A percentile compares a stretch with the other conserved stretches of the same genome.
phyloP scores from a whole-genome alignment of 371 early-diverging fungal genomes.

The Blakeslea trispora region DNA sequence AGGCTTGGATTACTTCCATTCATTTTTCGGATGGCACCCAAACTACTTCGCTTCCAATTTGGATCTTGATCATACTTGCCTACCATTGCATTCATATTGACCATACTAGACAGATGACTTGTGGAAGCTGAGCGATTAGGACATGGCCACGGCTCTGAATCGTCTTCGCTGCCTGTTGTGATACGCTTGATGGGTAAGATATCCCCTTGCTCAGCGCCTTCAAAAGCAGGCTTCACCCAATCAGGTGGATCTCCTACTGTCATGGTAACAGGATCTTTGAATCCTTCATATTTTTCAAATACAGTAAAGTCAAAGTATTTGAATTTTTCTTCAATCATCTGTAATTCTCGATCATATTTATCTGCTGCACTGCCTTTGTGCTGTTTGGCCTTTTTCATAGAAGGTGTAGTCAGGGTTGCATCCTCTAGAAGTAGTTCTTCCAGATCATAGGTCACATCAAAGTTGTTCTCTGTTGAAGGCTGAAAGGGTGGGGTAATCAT shows the following conservation, averaged over 20 bases:
- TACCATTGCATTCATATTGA: not conserved
- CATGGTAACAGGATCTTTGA: slow-evolving; percentile 63
- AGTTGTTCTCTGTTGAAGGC: slow-evolving; percentile 72
- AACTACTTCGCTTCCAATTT: slow-evolving; percentile 25
- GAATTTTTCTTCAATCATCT: slow-evolving; percentile 62
- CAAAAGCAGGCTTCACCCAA: slow-evolving; percentile 68
- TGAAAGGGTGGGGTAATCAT: slow-evolving; percentile 58
- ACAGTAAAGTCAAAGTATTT: slow-evolving; percentile 66
- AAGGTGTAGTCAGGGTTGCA: slow-evolving; percentile 58
- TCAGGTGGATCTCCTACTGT: slow-evolving; percentile 72
- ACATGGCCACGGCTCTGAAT: slow-evolving; percentile 19
- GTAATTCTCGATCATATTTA: slow-evolving; percentile 43
- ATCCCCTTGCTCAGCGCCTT: slow-evolving; percentile 54
- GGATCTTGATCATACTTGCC: slow-evolving; percentile 23
- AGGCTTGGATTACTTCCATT: slow-evolving; percentile 1
- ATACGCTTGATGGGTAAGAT: slow-evolving; percentile 48
- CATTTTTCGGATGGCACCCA: slow-evolving; percentile 21
- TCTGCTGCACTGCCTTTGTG: slow-evolving; percentile 9
- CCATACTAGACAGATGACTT: slow-evolving; percentile 26
- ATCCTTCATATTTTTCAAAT: slow-evolving; percentile 66
- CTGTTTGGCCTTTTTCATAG: slow-evolving; percentile 12
- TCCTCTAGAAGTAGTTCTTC: slow-evolving; percentile 92
- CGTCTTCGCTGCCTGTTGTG: slow-evolving; percentile 17
- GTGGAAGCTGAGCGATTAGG: slow-evolving; percentile 42
- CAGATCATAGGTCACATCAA: slow-evolving; percentile 93